Percentiles rank a stretch among this genome's conserved stretches.
phyloP scores from a whole-genome alignment of 257 asterid genomes.

The Solanum megistacrolobum region DNA sequence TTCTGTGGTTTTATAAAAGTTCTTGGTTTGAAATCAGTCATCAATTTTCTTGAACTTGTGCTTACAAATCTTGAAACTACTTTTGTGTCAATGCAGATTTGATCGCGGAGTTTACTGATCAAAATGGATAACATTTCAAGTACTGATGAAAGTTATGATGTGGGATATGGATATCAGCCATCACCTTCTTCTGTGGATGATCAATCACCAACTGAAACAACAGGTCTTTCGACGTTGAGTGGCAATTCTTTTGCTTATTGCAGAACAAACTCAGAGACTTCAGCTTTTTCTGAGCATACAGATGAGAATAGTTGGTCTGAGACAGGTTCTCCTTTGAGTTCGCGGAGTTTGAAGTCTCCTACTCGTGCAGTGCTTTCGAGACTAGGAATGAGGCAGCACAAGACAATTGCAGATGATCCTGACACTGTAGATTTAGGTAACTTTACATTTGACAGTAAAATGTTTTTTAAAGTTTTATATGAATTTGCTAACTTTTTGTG shows the following conservation, averaged over 20 bases:
- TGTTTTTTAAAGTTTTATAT: not conserved
- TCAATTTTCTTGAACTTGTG: not conserved
- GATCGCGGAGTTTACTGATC: not conserved
- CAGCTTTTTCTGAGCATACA: constrained; percentile 49
- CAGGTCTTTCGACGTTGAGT: constrained; percentile 33
- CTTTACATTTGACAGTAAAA: not conserved
- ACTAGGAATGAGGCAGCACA: constrained; percentile 57
- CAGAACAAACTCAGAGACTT: constrained; percentile 61
- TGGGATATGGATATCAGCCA: constrained; percentile 31
- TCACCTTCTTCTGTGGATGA: constrained; percentile 47
- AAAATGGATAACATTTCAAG: constrained; percentile 33
- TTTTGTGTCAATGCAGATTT: constrained; percentile 2
- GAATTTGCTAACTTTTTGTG: not conserved
- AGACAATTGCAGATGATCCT: constrained; percentile 34
- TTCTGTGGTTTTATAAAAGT: not conserved
- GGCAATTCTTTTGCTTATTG: constrained; percentile 50
- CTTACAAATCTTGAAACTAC: not conserved
- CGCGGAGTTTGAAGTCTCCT: constrained; percentile 75
- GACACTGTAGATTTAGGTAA: constrained; percentile 48
- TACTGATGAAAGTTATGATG: constrained; percentile 43
- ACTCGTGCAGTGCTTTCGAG: constrained; percentile 49
- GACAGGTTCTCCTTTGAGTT: constrained; percentile 39
- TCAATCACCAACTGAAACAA: constrained; percentile 40
- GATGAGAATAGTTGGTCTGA: constrained; percentile 54
- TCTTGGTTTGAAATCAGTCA: not conserved